Evolutionary conservation across 768 basidiomycete species (phyloP), one percentile per base, ranked within the genome.

Genomic region (Coprinopsis marcescibilis): DNA sequence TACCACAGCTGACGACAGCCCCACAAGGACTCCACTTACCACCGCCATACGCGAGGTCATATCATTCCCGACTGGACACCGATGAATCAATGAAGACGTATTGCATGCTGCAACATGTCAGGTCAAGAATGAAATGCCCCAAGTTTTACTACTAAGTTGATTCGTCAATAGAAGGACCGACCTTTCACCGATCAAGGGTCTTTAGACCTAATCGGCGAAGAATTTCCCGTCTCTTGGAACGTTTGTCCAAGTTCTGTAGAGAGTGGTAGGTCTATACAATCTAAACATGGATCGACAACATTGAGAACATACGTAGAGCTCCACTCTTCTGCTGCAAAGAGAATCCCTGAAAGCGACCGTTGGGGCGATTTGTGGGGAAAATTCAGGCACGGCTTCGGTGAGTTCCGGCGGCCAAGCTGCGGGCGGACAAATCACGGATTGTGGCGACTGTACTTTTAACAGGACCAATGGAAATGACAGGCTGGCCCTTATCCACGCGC

Each of bases 371-470:
- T 5, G 19, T 27, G 19, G 17, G 26, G 41, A 17, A 26, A 30
- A 7, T 10, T 17, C 24, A 43, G 41, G 41, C 41, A 43, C 41
- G n/a, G 15, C 26, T 43, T 27, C 41, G 41, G 41, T 10, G 19
- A 20, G 26, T 14, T 14, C 41, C 41, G 41, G 41, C 41, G 41
- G 41, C 27, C 8, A 14, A 14, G 41, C 41, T 43, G 26, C 41
- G 41, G 27, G 30, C 41, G 41, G 41, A 27, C 25, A 43, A 43
- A 43, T 43, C 19, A 19, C 41, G 24, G 41, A 7, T 36, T 36
- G 39, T 40, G 39, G 39, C 39, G 11, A 17, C 13, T 43, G 8
- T 32, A 8, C 10, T 32, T 8, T 32, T n/a, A n/a, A n/a, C n/a
- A n/a, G 29, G 29, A 32, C 26, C 13, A 29, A 17, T 19, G n/a